A percentile compares a stretch with the other conserved stretches of the same genome.
Evolutionary conservation across 164 flowering plant genomes (phyloP).

Genomic region (Platanus orientalis): DNA sequence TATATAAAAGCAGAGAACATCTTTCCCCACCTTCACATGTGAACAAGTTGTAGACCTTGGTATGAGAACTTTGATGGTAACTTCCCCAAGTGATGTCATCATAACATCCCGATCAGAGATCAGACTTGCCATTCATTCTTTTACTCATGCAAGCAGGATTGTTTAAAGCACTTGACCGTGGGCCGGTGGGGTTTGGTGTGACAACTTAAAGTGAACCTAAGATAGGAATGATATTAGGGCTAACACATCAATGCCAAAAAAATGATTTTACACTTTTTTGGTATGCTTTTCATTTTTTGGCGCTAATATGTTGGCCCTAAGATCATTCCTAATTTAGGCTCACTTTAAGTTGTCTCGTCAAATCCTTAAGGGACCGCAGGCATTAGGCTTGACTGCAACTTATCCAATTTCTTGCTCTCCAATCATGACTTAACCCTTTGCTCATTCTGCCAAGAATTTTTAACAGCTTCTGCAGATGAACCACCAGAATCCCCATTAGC

Average conservation of each 20-base stretch:
- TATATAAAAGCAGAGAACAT: constrained; percentile 3
- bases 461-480: constrained; percentile 58
- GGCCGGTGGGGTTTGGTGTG: too few species aligned
- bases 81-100: constrained; percentile 5
- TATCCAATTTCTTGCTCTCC: not conserved
- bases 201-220: too few species aligned
- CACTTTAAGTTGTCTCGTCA: too few species aligned
- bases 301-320: too few species aligned
- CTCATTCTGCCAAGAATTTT: constrained; percentile 81
- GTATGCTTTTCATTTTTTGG: too few species aligned
- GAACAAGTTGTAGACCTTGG: constrained; percentile 13
- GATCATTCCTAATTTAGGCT: too few species aligned
- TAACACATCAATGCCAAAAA: too few species aligned
- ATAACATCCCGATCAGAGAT: not conserved
- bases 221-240: too few species aligned
- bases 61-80: not conserved
- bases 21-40: constrained; percentile 11
- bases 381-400: constrained; percentile 1
- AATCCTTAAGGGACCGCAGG: too few species aligned
- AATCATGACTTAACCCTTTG: constrained; percentile 49
- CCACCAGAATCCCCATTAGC: constrained; percentile 41
- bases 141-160: constrained; percentile 1
- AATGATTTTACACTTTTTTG: too few species aligned
- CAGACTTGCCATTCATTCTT: constrained; percentile 12
- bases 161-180: constrained; percentile 10